These are phyloP conservation scores for Fusarium nisikadoi DNA, from an alignment of 2,329 filamentous ascomycete genomes.

Conservation along the genomic window DNA sequence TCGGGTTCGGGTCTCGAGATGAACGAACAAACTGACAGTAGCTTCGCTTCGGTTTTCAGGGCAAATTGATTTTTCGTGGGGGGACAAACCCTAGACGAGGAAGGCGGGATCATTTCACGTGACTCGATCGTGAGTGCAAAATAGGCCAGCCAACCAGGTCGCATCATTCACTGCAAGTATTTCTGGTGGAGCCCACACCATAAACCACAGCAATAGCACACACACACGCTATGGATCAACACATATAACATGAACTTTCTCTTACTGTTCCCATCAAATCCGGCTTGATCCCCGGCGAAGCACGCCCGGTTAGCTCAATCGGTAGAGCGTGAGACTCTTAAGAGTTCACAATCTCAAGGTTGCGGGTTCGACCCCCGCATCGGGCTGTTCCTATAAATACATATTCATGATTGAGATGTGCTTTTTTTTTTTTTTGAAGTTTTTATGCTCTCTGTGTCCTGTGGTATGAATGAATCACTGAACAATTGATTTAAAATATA, in stretches of 20 bases:
- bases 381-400: constrained; percentile 52
- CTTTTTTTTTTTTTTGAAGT: constrained; percentile 31
- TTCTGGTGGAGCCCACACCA: neutral
- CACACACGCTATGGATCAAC: neutral
- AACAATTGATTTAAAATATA: too few species aligned
- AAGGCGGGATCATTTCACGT: constrained; percentile 46
- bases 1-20: constrained; percentile 52
- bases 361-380: constrained; percentile 65
- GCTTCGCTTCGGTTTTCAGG: constrained; percentile 29
- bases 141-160: constrained; percentile 4
- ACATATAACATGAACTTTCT: neutral
- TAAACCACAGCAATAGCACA: neutral
- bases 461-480: too few species aligned
- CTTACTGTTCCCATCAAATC: constrained; percentile 7
- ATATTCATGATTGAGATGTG: constrained; percentile 43
- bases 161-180: neutral
- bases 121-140: constrained; percentile 22
- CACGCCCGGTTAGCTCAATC: constrained; percentile 52
- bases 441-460: neutral
- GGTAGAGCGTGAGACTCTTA: constrained; percentile 77
- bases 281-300: constrained; percentile 59
- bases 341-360: constrained; percentile 60
- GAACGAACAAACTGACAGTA: constrained; percentile 45
- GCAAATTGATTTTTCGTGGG: constrained; percentile 43
- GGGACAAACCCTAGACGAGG: constrained; percentile 54